Base-by-base conservation (phyloP, 495 filamentous ascomycete genomes). In the Chlorociboria aeruginascens region DNA sequence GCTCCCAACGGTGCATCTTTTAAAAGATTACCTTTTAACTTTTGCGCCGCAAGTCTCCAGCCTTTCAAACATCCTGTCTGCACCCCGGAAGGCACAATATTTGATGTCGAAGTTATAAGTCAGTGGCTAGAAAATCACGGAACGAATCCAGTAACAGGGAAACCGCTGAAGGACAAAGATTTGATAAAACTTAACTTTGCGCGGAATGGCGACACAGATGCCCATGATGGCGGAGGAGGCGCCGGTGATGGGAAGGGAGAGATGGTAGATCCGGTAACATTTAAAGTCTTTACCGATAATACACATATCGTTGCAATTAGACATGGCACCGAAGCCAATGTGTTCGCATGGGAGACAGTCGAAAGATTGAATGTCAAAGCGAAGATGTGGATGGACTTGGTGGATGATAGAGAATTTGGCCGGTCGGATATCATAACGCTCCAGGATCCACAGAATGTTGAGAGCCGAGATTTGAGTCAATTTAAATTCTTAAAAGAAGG, bases 241-340 rank as follows among this genome's bases (percentile, higher is more conserved):
- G 40, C 20, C 32, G 54, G 52, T 17, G 49, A 51, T 32, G 51
- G 56, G 13, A 67, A 73, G 46, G 86, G 82, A 46, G 93, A 98
- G 55, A 86, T 86, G 55, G 85, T 95, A 52, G 92, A 99, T 62
- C 92, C 92, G 1, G 90, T 99, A 16, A 95, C 86, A 3, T 97
- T 83, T 71, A 99, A 99, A 66, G 82, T 92, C 9, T 82, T 99
- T 55, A 99, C 92, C 33, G 89, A 99, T 61, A 97, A 96, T 62
- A 95, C 93, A 8, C 92, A 99, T 61, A 84, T 99, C 38, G 86
- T 97, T 38, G 89, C 89, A 29, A 68, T 99, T 49, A 71, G 81
- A 40, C 87, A 85, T 55, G 73, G 70, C 13, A 76, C 59, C 34
- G 85, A 87, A 33, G 88, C 86, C 32, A 97, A 97, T 67, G 93